Percentiles rank a stretch among this genome's conserved stretches.
These are phyloP conservation scores for Apodospora peruviana DNA, from an alignment of 495 filamentous ascomycete species.

Conservation along the genomic window DNA sequence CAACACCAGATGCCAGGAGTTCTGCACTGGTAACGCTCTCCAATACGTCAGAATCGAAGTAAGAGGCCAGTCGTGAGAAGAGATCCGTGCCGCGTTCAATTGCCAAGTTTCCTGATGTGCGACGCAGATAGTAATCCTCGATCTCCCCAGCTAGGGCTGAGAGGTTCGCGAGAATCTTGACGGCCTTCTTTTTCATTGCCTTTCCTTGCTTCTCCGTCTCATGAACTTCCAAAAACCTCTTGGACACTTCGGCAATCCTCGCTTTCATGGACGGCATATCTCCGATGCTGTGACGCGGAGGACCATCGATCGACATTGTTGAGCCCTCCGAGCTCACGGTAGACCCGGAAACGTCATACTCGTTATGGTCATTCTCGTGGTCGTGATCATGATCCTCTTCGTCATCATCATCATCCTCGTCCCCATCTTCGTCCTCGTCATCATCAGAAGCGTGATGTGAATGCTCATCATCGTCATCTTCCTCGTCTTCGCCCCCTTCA, in stretches of 20 bases:
- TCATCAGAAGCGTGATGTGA: conserved; percentile 22
- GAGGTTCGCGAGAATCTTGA: conserved; percentile 66
- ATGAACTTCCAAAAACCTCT: conserved; percentile 74
- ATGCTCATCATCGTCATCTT: conserved; percentile 39
- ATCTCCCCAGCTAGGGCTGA: conserved; percentile 66
- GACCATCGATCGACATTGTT: conserved; percentile 51
- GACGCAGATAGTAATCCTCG: conserved; percentile 57
- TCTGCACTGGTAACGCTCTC: conserved; percentile 98
- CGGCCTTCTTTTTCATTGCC: conserved; percentile 69
- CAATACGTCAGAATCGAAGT: conserved; percentile 80
- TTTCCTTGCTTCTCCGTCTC: conserved; percentile 67
- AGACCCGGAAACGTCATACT: conserved; percentile 64
- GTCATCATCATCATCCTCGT: conserved; percentile 49
- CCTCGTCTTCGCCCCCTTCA: conserved; percentile 30
- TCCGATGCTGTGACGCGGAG: conserved; percentile 35
- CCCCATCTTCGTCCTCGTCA: conserved; percentile 35
- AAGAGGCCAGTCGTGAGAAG: conserved; percentile 73
- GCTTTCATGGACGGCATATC: conserved; percentile 63
- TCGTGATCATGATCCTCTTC: conserved; percentile 42
- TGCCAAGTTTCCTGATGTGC: conserved; percentile 35
- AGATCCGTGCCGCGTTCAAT: conserved; percentile 52
- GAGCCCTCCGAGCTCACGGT: conserved; percentile 57
- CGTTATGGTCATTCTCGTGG: conserved; percentile 46
- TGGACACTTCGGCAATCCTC: conserved; percentile 67
- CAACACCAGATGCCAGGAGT: conserved; percentile 81